Evolutionary conservation across 352 stramenopile genomes (phyloP), one percentile per base, ranked within the genome.

Genomic region (Saprolegnia parasitica): DNA sequence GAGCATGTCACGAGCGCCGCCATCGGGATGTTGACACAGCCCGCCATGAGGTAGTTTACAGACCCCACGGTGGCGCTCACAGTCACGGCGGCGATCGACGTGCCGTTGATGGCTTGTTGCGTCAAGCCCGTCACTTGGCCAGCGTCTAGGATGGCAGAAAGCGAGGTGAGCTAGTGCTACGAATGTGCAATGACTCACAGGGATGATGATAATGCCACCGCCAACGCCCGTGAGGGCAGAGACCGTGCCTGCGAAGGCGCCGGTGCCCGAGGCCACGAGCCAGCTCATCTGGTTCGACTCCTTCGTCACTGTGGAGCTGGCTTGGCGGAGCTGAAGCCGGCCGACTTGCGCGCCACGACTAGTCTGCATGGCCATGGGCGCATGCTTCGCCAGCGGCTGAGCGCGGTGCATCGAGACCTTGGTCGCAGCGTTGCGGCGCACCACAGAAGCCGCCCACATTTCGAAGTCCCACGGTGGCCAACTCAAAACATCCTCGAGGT

Each of bases 61-160:
- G 86, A 82, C 0, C 86, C 86, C 0, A 95, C 75, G 24, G 78
- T 80, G 15, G 84, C 78, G 37, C 77, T 81, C 23, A 93, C 72
- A 16, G 83, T 87, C 56, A 95, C 85, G n/a, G 86, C 83, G 49
- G 83, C 81, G 60, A 95, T 77, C 9, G 84, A 93, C 24, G 86
- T 95, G 72, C 86, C 86, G 54, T 95, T 95, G 46, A 95, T 80
- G 1, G 82, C 81, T 56, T 95, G 86, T 73, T 95, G 86, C 15
- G 84, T 73, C 26, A 95, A 72, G 13, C 74, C 83, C 32, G 86
- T 93, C 88, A 92, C 72, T 88, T 90, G 67, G 84, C 86, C 70
- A 95, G 74, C 11, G 80, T 83, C 85, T 93, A 71, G 42, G n/a
- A 15, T 13, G 8, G 21, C 26, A 71, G 66, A 57, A 67, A 50